Percentiles rank a stretch among this genome's conserved stretches.
phyloP scores from a whole-genome alignment of 2,329 filamentous ascomycete genomes.

The Thelonectria blattea region DNA sequence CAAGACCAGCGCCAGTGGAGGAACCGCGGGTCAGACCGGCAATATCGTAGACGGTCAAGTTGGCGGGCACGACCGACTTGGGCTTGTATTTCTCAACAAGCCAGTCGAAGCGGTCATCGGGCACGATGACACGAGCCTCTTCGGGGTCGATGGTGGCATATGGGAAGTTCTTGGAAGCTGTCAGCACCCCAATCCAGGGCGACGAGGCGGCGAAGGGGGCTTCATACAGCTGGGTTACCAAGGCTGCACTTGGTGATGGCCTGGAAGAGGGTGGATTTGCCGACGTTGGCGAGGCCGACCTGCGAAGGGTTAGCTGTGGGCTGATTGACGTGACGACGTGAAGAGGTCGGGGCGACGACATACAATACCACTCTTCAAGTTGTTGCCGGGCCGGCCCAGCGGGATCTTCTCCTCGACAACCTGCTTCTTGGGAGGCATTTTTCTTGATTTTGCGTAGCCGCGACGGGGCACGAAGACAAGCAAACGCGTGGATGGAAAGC shows the following conservation, averaged over 20 bases:
- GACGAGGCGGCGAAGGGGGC: constrained; percentile 40
- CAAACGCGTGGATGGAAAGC: constrained; percentile 58
- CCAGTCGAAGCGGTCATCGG: constrained; percentile 96
- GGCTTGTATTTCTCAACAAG: constrained; percentile 95
- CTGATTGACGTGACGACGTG: neutral
- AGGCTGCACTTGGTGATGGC: constrained; percentile 97
- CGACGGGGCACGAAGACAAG: constrained; percentile 56
- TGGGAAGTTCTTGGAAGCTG: constrained; percentile 80
- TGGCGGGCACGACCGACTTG: constrained; percentile 95
- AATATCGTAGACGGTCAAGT: constrained; percentile 98
- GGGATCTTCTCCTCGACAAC: constrained; percentile 95
- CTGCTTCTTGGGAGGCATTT: constrained; percentile 95
- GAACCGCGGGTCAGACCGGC: constrained; percentile 94
- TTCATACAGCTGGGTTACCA: constrained; percentile 91
- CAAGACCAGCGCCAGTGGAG: constrained; percentile 95
- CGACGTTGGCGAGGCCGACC: constrained; percentile 98
- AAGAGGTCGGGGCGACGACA: constrained; percentile 39
- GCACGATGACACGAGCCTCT: constrained; percentile 96
- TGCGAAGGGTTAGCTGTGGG: constrained; percentile 48
- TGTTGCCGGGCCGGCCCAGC: constrained; percentile 95
- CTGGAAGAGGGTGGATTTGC: constrained; percentile 99
- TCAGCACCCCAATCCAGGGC: constrained; percentile 48
- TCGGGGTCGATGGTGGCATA: constrained; percentile 99
- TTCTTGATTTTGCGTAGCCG: constrained; percentile 66
- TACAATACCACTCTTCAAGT: constrained; percentile 98